These are phyloP conservation scores for Hypholoma sublateritium DNA, from an alignment of 768 basidiomycete species.

Conservation along the genomic window DNA sequence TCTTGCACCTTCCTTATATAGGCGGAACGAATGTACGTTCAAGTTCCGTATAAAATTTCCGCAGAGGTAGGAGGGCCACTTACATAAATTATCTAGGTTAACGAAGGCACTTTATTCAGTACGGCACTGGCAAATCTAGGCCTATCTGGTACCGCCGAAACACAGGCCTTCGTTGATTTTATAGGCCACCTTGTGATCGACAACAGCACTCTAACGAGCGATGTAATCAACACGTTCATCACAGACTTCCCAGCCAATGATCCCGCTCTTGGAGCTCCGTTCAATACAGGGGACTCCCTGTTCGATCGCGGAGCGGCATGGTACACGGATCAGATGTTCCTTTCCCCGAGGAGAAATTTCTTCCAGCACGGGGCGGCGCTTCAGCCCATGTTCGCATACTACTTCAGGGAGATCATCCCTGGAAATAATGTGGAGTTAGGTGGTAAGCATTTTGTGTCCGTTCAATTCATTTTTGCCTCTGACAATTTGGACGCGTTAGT, in stretches of 20 bases:
- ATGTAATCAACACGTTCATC: constrained; percentile 39
- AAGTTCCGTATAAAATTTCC: neutral
- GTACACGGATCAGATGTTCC: constrained; percentile 61
- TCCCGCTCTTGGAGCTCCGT: constrained; percentile 44
- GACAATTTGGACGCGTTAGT: constrained; percentile 27
- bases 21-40: constrained; percentile 54
- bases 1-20: constrained; percentile 52
- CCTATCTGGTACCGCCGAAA: constrained; percentile 39
- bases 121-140: constrained; percentile 35
- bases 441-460: neutral
- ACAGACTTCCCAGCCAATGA: constrained; percentile 49
- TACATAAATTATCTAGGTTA: constrained; percentile 33
- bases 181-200: constrained; percentile 51
- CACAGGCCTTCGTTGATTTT: constrained; percentile 44
- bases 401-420: constrained; percentile 58
- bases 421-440: neutral
- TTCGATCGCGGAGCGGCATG: constrained; percentile 57
- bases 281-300: constrained; percentile 59
- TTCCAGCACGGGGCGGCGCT: constrained; percentile 45
- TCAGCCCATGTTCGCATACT: constrained; percentile 54
- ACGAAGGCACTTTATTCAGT: constrained; percentile 53
- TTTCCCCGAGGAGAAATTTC: constrained; percentile 49
- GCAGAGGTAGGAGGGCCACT: neutral
- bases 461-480: no score
- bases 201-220: constrained; percentile 43